Percentiles rank a stretch among this genome's conserved stretches.
Evolutionary conservation across 371 early-diverging fungal genomes (phyloP).

Genomic region (Rhizopus sp.): DNA sequence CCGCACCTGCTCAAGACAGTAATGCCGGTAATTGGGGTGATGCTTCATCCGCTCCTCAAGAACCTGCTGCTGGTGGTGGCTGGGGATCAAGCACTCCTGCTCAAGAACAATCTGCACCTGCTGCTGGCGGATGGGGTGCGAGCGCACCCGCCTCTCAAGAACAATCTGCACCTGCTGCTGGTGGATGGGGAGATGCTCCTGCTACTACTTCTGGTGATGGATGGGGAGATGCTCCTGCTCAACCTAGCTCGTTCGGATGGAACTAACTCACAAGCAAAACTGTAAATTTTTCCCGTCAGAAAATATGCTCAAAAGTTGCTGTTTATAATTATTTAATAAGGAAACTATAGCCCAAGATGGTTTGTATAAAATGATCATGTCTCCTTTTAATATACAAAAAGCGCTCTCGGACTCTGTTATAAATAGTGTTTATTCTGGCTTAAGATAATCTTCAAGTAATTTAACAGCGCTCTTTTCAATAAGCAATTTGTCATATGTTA

Average conservation of each 20-base stretch:
- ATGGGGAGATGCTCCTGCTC: constrained; percentile 3
- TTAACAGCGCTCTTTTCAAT: constrained; percentile 79
- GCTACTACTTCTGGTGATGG: constrained; percentile 26
- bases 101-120: not conserved
- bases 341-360: not conserved
- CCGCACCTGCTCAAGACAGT: constrained; percentile 17
- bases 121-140: constrained; percentile 24
- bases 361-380: too few relatives aligned
- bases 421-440: constrained; percentile 16
- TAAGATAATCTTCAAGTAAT: constrained; percentile 58
- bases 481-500: constrained; percentile 77
- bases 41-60: constrained; percentile 17
- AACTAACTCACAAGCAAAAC: not conserved
- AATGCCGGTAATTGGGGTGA: constrained; percentile 34
- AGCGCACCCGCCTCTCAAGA: constrained; percentile 8
- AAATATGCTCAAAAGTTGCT: not conserved
- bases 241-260: not conserved
- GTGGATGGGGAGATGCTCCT: constrained; percentile 45
- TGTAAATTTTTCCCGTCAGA: too few relatives aligned
- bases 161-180: constrained; percentile 32
- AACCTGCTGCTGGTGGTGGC: constrained; percentile 23
- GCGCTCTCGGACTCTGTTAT: not conserved
- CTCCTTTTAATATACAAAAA: too few relatives aligned
- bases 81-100: constrained; percentile 14
- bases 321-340: not conserved